A percentile compares a stretch with the other conserved stretches of the same genome.
phyloP scores from a whole-genome alignment of 768 basidiomycete genomes.

The Porpolomopsis calyptriformis region DNA sequence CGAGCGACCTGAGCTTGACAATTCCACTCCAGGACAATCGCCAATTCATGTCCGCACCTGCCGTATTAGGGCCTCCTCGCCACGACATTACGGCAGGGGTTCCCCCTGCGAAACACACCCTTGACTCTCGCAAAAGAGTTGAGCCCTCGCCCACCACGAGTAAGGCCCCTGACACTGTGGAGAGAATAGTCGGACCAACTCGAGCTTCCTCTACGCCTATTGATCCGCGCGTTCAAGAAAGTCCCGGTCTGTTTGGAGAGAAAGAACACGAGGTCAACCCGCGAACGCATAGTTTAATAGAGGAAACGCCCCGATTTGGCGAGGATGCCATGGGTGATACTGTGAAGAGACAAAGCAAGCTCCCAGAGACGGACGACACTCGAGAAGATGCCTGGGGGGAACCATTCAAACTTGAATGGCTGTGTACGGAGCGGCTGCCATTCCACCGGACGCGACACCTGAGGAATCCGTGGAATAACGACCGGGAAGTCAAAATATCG shows the following conservation, averaged over 20 bases:
- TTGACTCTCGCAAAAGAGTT: conserved; percentile 16
- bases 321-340: neutral
- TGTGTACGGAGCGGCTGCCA: conserved; percentile 57
- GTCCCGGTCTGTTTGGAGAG: too few relatives aligned
- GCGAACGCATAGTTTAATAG: too few relatives aligned
- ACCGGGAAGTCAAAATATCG: conserved; percentile 70
- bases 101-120: conserved; percentile 21
- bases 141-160: too few relatives aligned
- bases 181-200: neutral
- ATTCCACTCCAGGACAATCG: conserved; percentile 15
- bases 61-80: conserved; percentile 33
- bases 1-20: too few relatives aligned
- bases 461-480: conserved; percentile 90
- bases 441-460: conserved; percentile 71
- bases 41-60: conserved; percentile 36
- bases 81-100: conserved; percentile 20
- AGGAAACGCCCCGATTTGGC: neutral
- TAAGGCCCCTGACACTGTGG: neutral
- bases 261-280: too few relatives aligned
- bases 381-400: conserved; percentile 52
- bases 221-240: too few relatives aligned
- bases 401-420: conserved; percentile 77
- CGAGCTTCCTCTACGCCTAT: too few relatives aligned
- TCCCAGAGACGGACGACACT: conserved; percentile 1
- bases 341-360: neutral